Conservation (phyloP, 169 alveolate species). For the Plasmodium adleri region DNA sequence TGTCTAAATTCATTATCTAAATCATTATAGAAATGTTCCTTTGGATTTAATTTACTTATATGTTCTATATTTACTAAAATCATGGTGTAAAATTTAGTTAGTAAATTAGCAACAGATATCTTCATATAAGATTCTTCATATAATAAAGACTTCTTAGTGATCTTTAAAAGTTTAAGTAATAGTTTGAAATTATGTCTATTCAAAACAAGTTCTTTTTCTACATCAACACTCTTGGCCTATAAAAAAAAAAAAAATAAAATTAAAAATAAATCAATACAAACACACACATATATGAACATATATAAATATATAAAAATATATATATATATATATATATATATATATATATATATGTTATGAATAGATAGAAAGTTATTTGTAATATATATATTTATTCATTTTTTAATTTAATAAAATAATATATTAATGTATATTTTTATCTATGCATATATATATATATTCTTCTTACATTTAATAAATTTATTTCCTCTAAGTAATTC, state of each 20-base stretch:
- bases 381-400: not conserved
- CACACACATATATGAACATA: not conserved
- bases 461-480: constrained; percentile 46
- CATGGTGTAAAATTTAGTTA: constrained; percentile 43
- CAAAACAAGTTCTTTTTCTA: constrained; percentile 5
- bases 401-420: not conserved
- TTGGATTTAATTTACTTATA: constrained; percentile 53
- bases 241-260: not conserved
- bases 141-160: constrained; percentile 32
- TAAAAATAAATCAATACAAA: not conserved
- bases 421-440: not conserved
- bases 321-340: not conserved
- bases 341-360: not conserved
- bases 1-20: constrained; percentile 40
- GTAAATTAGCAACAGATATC: constrained; percentile 45
- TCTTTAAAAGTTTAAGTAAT: constrained; percentile 16
- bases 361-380: not conserved
- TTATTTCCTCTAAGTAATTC: constrained; percentile 21
- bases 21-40: constrained; percentile 50
- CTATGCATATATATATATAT: not conserved
- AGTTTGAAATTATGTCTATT: constrained; percentile 33
- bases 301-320: not conserved
- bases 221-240: constrained; percentile 21
- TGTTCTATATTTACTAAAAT: constrained; percentile 58
- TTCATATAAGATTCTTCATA: constrained; percentile 53